Conservation (phyloP, 495 filamentous ascomycete genomes). For the Rusavskia elegans region DNA sequence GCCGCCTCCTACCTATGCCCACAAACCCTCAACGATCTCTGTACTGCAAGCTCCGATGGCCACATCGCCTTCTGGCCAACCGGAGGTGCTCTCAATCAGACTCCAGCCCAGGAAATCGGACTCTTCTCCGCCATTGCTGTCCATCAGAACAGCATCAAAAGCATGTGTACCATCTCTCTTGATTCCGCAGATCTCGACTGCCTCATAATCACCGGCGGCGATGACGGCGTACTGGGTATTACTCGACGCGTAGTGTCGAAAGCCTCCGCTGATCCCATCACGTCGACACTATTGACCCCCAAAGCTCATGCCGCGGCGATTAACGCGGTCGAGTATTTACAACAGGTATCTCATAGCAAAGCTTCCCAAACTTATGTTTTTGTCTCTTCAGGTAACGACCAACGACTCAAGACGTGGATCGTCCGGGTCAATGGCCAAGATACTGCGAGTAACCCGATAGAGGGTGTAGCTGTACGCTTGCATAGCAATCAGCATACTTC, state of each 20-base stretch:
- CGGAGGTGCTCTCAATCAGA: background rate
- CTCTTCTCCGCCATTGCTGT: constrained; percentile 29
- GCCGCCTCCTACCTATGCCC: constrained; percentile 39
- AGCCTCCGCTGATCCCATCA: constrained; percentile 8
- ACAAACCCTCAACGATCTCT: constrained; percentile 19
- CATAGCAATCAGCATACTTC: background rate
- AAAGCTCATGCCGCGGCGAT: constrained; percentile 71
- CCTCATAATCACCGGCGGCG: constrained; percentile 59
- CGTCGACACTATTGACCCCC: constrained; percentile 38
- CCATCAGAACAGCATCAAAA: constrained; percentile 66
- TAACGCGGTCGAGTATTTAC: constrained; percentile 43
- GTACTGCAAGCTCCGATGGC: constrained; percentile 50
- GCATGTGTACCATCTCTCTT: constrained; percentile 22
- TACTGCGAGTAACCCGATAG: background rate
- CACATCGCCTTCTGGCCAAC: constrained; percentile 39
- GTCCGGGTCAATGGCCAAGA: constrained; percentile 11
- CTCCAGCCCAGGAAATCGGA: constrained; percentile 12
- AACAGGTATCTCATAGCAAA: background rate
- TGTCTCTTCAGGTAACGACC: constrained; percentile 61
- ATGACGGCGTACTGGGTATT: constrained; percentile 63
- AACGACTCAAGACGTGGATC: constrained; percentile 62
- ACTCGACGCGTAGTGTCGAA: constrained; percentile 12
- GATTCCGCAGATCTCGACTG: constrained; percentile 19
- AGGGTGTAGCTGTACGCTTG: background rate
- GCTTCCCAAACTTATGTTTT: constrained; percentile 17